These are phyloP conservation scores for Fragaria vesca DNA, from an alignment of 306 rosid species.

Conservation along the genomic window DNA sequence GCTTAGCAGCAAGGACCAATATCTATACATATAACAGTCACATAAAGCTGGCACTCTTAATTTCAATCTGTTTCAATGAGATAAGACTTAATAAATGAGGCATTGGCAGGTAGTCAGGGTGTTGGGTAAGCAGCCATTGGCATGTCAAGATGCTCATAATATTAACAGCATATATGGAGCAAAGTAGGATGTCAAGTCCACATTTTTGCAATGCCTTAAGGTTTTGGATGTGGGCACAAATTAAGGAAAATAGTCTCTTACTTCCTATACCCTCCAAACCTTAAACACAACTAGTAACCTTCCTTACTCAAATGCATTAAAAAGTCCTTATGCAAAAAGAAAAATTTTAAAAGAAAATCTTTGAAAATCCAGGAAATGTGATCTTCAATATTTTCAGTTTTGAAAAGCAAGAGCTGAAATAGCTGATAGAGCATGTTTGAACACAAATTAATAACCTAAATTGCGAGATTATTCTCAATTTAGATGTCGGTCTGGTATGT, in stretches of 20 bases:
- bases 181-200: background rate
- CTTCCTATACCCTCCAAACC: background rate
- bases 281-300: background rate
- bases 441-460: background rate
- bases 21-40: constrained; percentile 9
- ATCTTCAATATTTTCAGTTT: too few relatives aligned
- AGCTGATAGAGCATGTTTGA: background rate
- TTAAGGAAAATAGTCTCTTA: constrained; percentile 2
- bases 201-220: background rate
- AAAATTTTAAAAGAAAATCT: too few relatives aligned
- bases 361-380: background rate
- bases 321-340: background rate
- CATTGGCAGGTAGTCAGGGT: constrained; percentile 14
- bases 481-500: background rate
- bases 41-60: constrained; percentile 17
- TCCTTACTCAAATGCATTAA: background rate
- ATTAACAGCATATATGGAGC: background rate
- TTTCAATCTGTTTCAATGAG: constrained; percentile 18
- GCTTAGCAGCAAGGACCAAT: background rate
- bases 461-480: background rate
- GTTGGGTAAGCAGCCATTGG: constrained; percentile 26
- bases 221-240: background rate
- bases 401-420: too few relatives aligned
- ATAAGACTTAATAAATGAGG: constrained; percentile 23
- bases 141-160: background rate